These are phyloP conservation scores for Jasminum sambac DNA, from an alignment of 257 asterid genomes.

Conservation along the genomic window DNA sequence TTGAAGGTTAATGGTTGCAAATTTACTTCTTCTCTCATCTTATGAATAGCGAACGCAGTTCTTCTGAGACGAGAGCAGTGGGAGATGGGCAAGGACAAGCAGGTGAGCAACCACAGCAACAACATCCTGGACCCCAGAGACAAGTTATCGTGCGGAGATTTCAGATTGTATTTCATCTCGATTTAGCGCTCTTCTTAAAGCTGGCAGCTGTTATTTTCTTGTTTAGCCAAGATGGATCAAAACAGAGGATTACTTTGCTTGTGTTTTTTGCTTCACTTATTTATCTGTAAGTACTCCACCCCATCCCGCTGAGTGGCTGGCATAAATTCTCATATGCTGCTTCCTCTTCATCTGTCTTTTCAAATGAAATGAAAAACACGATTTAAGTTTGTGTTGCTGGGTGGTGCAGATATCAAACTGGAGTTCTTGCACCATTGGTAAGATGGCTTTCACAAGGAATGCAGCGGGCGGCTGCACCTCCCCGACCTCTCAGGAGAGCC, in stretches of 20 bases:
- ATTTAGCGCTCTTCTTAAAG: conserved; percentile 77
- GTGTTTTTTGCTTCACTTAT: conserved; percentile 74
- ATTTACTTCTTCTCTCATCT: neutral
- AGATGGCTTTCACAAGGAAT: conserved; percentile 98
- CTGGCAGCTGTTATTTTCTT: conserved; percentile 88
- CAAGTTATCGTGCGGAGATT: conserved; percentile 78
- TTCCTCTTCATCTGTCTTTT: conserved; percentile 6
- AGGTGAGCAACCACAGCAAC: conserved; percentile 62
- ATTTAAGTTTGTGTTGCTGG: conserved; percentile 26
- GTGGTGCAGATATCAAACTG: conserved; percentile 81
- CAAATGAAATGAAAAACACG: neutral
- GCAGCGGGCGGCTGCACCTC: conserved; percentile 91
- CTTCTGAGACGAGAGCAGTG: conserved; percentile 53
- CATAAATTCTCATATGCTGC: neutral
- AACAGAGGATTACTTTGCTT: conserved; percentile 79
- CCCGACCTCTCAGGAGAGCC: conserved; percentile 68
- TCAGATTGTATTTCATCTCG: conserved; percentile 87
- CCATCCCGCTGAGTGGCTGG: neutral
- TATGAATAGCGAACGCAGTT: conserved; percentile 48
- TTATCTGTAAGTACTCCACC: conserved; percentile 66
- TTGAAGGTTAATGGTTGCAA: conserved; percentile 1
- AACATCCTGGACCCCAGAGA: conserved; percentile 68
- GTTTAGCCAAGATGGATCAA: conserved; percentile 96
- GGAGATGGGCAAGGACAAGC: conserved; percentile 64
- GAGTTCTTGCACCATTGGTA: conserved; percentile 89